These are phyloP conservation scores for Sclerotinia trifoliorum DNA, from an alignment of 2,329 filamentous ascomycete genomes.

Conservation along the genomic window DNA sequence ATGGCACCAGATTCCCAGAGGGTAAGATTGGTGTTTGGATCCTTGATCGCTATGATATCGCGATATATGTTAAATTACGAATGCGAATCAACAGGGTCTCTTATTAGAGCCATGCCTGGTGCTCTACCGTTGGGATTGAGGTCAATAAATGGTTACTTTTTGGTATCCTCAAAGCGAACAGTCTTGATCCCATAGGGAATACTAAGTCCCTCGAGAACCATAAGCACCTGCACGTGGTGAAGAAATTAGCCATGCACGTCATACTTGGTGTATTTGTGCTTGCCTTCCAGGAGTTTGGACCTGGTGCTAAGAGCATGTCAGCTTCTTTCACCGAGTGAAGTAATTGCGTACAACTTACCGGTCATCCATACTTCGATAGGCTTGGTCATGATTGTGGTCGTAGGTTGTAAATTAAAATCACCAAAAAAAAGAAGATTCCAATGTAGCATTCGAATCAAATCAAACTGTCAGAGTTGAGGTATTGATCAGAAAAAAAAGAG, in stretches of 20 bases:
- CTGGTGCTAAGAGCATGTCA: neutral
- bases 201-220: constrained; percentile 46
- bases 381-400: too few species aligned
- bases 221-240: constrained; percentile 40
- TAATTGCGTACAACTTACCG: too few species aligned
- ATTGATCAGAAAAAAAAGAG: too few species aligned
- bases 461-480: too few species aligned
- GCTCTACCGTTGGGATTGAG: constrained; percentile 38
- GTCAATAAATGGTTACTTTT: constrained; percentile 42
- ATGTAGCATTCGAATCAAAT: too few species aligned
- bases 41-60: constrained; percentile 39
- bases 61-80: neutral
- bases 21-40: constrained; percentile 45
- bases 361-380: too few species aligned
- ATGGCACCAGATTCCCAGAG: constrained; percentile 50
- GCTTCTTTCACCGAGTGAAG: too few species aligned
- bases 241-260: neutral
- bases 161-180: constrained; percentile 43
- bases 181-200: constrained; percentile 43
- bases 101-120: constrained; percentile 24
- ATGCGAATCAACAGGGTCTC: neutral
- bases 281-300: constrained; percentile 4
- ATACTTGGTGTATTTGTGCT: neutral
- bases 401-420: too few species aligned
- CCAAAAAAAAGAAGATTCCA: too few species aligned